A percentile compares a stretch with the other conserved stretches of the same genome.
Conservation (phyloP, 2,329 filamentous ascomycete species). For the Malbranchea zuffiana region DNA sequence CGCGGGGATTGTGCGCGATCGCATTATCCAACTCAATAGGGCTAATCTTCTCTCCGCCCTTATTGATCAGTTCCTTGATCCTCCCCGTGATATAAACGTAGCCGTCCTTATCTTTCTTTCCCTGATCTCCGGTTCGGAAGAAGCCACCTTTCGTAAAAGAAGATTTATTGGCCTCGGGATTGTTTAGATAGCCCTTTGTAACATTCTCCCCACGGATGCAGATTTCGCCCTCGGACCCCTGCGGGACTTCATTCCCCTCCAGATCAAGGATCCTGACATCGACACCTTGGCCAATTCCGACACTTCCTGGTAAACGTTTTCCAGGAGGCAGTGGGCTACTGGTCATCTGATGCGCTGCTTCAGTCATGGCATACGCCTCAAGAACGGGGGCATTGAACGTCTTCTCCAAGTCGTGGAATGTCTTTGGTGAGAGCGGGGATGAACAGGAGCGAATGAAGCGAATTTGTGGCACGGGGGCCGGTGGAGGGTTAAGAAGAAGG, state of each 20-base stretch:
- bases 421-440: conserved; percentile 69
- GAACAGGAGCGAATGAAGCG: conserved; percentile 84
- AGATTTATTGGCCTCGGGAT: conserved; percentile 60
- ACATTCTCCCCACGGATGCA: conserved; percentile 75
- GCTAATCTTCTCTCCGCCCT: conserved; percentile 80
- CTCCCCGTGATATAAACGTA: conserved; percentile 81
- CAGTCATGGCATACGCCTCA: conserved; percentile 88
- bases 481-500: conserved; percentile 61
- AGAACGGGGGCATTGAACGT: conserved; percentile 69
- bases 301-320: conserved; percentile 68
- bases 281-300: conserved; percentile 73
- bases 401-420: conserved; percentile 67
- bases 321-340: conserved; percentile 56
- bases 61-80: conserved; percentile 86
- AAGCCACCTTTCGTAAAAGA: conserved; percentile 66
- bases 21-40: conserved; percentile 81
- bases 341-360: conserved; percentile 51
- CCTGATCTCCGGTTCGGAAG: conserved; percentile 82
- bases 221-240: conserved; percentile 67
- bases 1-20: conserved; percentile 58
- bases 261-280: conserved; percentile 67
- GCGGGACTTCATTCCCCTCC: conserved; percentile 54
- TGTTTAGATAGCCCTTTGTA: conserved; percentile 77
- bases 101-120: conserved; percentile 65
- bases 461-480: conserved; percentile 58